Evolutionary conservation across 2,329 filamentous ascomycete genomes (phyloP), one percentile per base, ranked within the genome.

Genomic region (Diplocarpon mali): DNA sequence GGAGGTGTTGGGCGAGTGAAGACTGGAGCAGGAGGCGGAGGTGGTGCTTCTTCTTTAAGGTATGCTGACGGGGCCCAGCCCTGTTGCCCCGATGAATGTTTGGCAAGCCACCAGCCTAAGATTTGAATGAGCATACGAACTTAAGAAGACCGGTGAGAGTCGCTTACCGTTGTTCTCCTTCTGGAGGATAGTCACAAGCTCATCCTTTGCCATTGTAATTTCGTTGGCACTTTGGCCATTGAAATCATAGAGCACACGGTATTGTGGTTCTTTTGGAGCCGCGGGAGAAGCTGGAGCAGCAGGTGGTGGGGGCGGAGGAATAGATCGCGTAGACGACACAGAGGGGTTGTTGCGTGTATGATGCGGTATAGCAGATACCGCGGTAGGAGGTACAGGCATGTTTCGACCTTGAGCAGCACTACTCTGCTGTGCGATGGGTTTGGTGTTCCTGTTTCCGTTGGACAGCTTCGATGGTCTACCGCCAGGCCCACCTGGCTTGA

Each of bases 1-100:
- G 85, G 80, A 6, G 77, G 73, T 34, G 50, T 53, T 17, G 51
- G 52, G 16, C 49, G 49, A 20, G 46, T 37, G n/a, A 46, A 41
- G 4, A 77, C 69, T 5, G 78, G 44, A 3, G 78, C 69, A 3
- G 80, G 73, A 17, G 78, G 75, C 9, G 80, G 73, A 7, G 72
- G 69, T 11, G 76, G 68, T 17, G 73, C 74, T 61, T 84, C 75
- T 65, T 95, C 89, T 65, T 96, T 84, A 8, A 98, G 82, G 59
- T 98, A 98, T 15, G 90, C 87, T 15, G 89, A 85, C 0, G 92
- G 92, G 2, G 92, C 79, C 92, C 92, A 98, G 41, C 88, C 92
- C 65, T 92, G 85, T 64, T 92, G 86, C n/a, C 77, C 76, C 4
- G 56, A 55, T 5, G 54, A 66, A 50, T 82, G 85, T 69, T 87